phyloP scores from a whole-genome alignment of 345 rosid genomes.

The Chamaenerion angustifolium region DNA sequence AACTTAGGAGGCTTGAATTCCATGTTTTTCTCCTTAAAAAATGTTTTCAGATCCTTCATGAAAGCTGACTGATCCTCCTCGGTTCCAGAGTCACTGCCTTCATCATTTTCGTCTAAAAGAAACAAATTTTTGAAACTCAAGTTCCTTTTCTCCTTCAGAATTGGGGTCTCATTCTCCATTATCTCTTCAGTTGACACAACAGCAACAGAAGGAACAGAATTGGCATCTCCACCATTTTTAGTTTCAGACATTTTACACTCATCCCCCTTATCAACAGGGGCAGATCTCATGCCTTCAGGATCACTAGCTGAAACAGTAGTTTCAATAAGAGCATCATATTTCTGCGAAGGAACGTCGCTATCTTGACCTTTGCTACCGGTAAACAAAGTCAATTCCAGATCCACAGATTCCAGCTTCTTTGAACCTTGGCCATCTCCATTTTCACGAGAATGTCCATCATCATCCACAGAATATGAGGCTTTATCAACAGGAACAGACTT shows the following conservation, averaged over 20 bases:
- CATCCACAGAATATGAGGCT: too few species aligned
- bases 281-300: conserved; percentile 13
- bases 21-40: conserved; percentile 39
- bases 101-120: conserved; percentile 30
- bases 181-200: conserved; percentile 11
- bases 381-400: neutral
- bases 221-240: conserved; percentile 15
- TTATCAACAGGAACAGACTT: neutral
- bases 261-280: conserved; percentile 12
- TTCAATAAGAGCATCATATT: conserved; percentile 10
- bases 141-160: conserved; percentile 20
- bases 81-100: conserved; percentile 51
- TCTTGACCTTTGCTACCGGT: conserved; percentile 1
- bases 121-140: conserved; percentile 24
- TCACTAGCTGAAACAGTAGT: conserved; percentile 12
- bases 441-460: too few species aligned
- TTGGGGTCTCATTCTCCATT: conserved; percentile 19
- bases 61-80: conserved; percentile 50
- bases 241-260: conserved; percentile 14
- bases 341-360: conserved; percentile 12
- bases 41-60: conserved; percentile 43
- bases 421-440: too few species aligned
- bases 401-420: too few species aligned
- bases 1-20: conserved; percentile 71
- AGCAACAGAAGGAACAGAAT: conserved; percentile 6